Evolutionary conservation across 2,329 filamentous ascomycete species (phyloP).

Genomic region (Penicillium paneum): DNA sequence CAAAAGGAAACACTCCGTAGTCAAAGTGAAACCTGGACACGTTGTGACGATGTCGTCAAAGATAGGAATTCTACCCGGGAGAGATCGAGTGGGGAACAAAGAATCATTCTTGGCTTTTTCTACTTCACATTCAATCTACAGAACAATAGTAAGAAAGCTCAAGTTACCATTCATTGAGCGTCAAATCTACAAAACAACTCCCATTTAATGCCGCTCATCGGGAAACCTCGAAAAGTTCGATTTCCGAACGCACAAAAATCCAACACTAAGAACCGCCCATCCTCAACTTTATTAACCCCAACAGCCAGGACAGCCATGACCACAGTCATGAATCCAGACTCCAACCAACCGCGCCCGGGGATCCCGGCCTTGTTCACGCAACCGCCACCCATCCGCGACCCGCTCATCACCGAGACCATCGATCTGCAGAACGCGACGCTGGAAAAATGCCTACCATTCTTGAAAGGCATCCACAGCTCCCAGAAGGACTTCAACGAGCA

Average conservation of each 20-base stretch:
- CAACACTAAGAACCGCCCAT: conserved; percentile 9
- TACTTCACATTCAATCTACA: conserved; percentile 5
- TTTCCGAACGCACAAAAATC: conserved; percentile 29
- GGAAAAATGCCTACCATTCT: conserved; percentile 64
- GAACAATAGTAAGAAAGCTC: conserved; percentile 9
- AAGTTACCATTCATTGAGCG: background rate
- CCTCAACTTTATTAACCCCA: conserved; percentile 4
- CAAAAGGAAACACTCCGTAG: too few species aligned
- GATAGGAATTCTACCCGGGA: background rate
- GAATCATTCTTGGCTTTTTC: background rate
- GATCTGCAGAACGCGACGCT: conserved; percentile 66
- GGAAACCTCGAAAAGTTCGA: conserved; percentile 39
- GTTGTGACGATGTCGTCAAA: background rate
- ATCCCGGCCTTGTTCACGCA: conserved; percentile 42
- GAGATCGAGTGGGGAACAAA: background rate
- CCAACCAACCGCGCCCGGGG: conserved; percentile 18
- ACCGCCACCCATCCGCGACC: conserved; percentile 63
- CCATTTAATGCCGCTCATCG: conserved; percentile 33
- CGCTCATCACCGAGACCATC: conserved; percentile 65
- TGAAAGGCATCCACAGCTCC: conserved; percentile 52
- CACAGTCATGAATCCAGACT: background rate
- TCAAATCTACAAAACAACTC: background rate
- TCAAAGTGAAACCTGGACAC: background rate
- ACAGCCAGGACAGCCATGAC: conserved; percentile 15
- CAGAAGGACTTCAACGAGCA: conserved; percentile 61